Percentiles rank a stretch among this genome's conserved stretches.
Conservation (phyloP, 1,284 basidiomycete genomes). For the Ganoderma resinaceum region DNA sequence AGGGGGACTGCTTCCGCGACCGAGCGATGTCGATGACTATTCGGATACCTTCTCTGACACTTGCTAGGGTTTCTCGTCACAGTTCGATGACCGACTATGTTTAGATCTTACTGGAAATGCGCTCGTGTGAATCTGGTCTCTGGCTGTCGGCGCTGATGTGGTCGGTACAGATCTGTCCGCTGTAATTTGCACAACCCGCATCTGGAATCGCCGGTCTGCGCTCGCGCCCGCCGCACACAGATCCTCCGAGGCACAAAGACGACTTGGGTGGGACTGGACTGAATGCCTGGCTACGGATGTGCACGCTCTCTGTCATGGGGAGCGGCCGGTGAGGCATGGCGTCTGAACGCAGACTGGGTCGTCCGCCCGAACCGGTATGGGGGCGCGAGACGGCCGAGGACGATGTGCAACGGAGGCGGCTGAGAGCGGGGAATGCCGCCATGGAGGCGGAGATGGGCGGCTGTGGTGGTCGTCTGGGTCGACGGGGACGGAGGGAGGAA, state of each 20-base stretch:
- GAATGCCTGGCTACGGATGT: not conserved
- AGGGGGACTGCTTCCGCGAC: slow-evolving; percentile 7
- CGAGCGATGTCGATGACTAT: slow-evolving; percentile 26
- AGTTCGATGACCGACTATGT: slow-evolving; percentile 19
- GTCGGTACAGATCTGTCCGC: slow-evolving; percentile 12
- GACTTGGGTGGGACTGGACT: slow-evolving; percentile 5
- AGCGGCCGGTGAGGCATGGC: not conserved
- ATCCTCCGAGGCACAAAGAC: not conserved
- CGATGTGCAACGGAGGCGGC: slow-evolving; percentile 3
- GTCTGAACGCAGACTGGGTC: slow-evolving; percentile 2
- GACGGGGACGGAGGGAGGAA: not conserved
- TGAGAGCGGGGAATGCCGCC: slow-evolving; percentile 1
- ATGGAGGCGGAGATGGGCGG: slow-evolving; percentile 4
- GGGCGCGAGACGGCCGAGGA: slow-evolving; percentile 12
- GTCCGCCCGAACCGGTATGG: slow-evolving; percentile 26
- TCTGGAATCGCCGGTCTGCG: slow-evolving; percentile 1
- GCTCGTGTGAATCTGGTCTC: slow-evolving; percentile 5
- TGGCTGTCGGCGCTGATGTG: not conserved
- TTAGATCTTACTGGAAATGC: slow-evolving; percentile 7
- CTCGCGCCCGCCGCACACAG: slow-evolving; percentile 1
- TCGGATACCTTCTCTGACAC: slow-evolving; percentile 21
- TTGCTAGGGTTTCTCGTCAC: slow-evolving; percentile 12
- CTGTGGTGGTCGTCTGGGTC: slow-evolving; percentile 8
- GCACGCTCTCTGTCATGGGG: not conserved
- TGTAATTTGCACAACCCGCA: slow-evolving; percentile 3